These are phyloP conservation scores for Aegilops umbellulata DNA, from an alignment of 176 grass and related monocot species.

Conservation along the genomic window DNA sequence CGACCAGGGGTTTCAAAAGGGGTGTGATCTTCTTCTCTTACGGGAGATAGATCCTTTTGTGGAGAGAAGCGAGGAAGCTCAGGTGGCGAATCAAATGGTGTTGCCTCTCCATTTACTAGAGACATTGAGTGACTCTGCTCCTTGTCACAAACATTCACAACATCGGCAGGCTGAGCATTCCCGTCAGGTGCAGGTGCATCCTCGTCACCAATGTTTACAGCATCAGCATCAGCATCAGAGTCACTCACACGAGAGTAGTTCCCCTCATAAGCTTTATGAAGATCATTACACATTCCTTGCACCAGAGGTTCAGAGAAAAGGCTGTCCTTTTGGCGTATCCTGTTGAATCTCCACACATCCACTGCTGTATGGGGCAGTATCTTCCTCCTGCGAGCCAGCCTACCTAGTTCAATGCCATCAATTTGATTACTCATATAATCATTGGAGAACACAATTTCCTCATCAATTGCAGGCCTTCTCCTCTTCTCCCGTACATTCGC, in stretches of 20 bases:
- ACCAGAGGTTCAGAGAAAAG: slow-evolving; percentile 55
- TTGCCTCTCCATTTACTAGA: slow-evolving; percentile 5
- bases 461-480: slow-evolving; percentile 42
- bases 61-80: slow-evolving; percentile 47
- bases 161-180: neutral
- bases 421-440: slow-evolving; percentile 50
- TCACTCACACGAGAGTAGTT: slow-evolving; percentile 22
- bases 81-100: slow-evolving; percentile 13
- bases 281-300: slow-evolving; percentile 49
- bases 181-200: neutral
- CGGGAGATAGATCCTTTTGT: slow-evolving; percentile 32
- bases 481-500: slow-evolving; percentile 29
- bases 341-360: slow-evolving; percentile 54
- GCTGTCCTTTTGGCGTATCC: slow-evolving; percentile 37
- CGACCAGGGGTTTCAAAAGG: slow-evolving; percentile 40
- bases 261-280: slow-evolving; percentile 39
- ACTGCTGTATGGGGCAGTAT: slow-evolving; percentile 55
- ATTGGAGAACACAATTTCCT: slow-evolving; percentile 52
- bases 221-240: slow-evolving; percentile 12
- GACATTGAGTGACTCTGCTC: neutral
- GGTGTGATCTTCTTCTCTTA: slow-evolving; percentile 26
- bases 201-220: neutral
- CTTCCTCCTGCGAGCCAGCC: slow-evolving; percentile 57
- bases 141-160: neutral
- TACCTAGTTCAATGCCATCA: slow-evolving; percentile 20